Evolutionary conservation across 768 basidiomycete genomes (phyloP), one percentile per base, ranked within the genome.

Genomic region (Serendipita vermifera): DNA sequence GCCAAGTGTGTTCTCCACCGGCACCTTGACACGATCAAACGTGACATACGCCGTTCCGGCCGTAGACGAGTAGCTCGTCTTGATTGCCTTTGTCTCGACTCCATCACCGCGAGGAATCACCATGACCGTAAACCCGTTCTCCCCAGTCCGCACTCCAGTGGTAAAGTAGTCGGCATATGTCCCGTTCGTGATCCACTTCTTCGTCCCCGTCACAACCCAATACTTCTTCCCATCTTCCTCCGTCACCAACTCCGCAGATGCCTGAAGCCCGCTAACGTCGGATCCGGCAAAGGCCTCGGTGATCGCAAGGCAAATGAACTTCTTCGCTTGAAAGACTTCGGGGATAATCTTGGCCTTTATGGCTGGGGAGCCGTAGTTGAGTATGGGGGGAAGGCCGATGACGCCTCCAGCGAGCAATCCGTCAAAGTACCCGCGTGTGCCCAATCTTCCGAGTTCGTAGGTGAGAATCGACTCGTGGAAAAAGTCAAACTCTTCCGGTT

Each of bases 111-210:
- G 78, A 35, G 81, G 79, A 57, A 91, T 78, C 35, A 90, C 74
- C 38, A 91, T 78, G 46, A 87, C 85, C 14, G 82, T 79, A 60
- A 82, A 84, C 29, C 33, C 24, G 20, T 69, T 17, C 62, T 80
- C 83, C 55, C 84, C 80, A 20, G 85, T 87, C 63, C 71, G 77
- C 69, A 84, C 87, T 1, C 79, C 77, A 3, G 85, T 87, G 0
- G 86, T 87, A 67, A 90, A 89, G 62, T 62, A 72, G 70, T 92
- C 87, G 5, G 82, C 79, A 65, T 87, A 87, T 17, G 77, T 81
- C 57, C 90, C 85, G 62, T 92, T 92, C 38, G 88, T 89, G 59
- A 91, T 90, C 88, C 87, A 92, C 87, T 94, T 94, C 70, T 97
- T 97, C 4, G 90, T 92, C 15, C 94, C 94, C 38, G 83, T 88